These are phyloP conservation scores for Nannochloropsis gaditana DNA, from an alignment of 108 stramenopile species.

Conservation along the genomic window DNA sequence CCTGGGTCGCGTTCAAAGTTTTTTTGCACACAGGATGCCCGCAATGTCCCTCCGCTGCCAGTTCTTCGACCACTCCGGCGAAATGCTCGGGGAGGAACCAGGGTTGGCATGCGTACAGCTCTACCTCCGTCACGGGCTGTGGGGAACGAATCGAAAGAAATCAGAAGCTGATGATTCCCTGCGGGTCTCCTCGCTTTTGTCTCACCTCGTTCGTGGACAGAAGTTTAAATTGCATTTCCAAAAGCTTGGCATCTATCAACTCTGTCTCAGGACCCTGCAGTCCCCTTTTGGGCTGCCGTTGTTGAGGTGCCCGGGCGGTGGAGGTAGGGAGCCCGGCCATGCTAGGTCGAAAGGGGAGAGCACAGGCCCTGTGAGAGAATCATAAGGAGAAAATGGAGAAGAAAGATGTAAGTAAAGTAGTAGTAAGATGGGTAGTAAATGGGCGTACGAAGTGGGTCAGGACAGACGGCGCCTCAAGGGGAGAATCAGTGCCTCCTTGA, in stretches of 20 bases:
- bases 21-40: neutral
- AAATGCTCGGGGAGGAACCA: constrained; percentile 7
- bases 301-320: neutral
- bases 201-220: neutral
- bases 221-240: neutral
- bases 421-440: too few relatives aligned
- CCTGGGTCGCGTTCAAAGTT: neutral
- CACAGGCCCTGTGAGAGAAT: too few relatives aligned
- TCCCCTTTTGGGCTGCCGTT: neutral
- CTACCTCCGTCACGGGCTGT: neutral
- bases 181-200: neutral
- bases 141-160: neutral
- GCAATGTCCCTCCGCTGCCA: neutral
- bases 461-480: too few relatives aligned
- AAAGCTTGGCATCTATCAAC: constrained; percentile 17
- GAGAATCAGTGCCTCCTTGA: too few relatives aligned
- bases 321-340: neutral
- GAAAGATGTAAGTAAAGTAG: too few relatives aligned
- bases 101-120: neutral
- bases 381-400: too few relatives aligned
- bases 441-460: too few relatives aligned
- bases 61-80: constrained; percentile 5
- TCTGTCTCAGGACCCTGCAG: neutral
- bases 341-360: neutral
- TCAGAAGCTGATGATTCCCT: neutral